Conservation (phyloP, 2,329 filamentous ascomycete species). For the Blastomyces gilchristii region DNA sequence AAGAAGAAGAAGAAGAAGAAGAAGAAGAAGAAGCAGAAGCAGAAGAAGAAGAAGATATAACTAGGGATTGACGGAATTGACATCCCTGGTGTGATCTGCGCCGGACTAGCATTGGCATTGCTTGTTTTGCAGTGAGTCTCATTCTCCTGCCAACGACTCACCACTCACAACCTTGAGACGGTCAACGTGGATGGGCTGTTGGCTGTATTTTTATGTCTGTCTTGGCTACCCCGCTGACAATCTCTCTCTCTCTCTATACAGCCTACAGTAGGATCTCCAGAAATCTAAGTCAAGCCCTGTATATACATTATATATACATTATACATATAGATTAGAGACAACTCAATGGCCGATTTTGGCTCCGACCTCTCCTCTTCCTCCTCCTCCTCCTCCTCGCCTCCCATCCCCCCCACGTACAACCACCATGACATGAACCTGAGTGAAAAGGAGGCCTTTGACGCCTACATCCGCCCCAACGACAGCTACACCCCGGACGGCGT, state of each 20-base stretch:
- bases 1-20: background rate
- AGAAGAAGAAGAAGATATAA: background rate
- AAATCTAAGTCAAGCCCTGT: too few species aligned
- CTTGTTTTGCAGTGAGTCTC: background rate
- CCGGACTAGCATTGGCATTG: background rate
- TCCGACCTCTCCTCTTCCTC: background rate
- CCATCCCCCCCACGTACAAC: slow-evolving; percentile 35
- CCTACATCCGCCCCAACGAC: slow-evolving; percentile 78
- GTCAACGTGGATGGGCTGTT: background rate
- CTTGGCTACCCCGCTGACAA: too few species aligned
- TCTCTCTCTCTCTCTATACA: too few species aligned
- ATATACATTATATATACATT: too few species aligned
- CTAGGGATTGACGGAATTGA: too few species aligned
- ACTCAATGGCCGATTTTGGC: background rate
- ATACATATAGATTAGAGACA: too few species aligned
- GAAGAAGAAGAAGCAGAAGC: background rate
- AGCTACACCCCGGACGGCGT: slow-evolving; percentile 69
- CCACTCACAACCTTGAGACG: background rate
- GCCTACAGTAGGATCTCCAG: too few species aligned
- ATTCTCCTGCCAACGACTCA: background rate
- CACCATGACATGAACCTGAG: slow-evolving; percentile 44
- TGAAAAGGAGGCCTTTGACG: slow-evolving; percentile 59
- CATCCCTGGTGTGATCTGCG: background rate
- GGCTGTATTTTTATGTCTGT: too few species aligned
- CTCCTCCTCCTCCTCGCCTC: slow-evolving; percentile 10